phyloP scores from a whole-genome alignment of 768 basidiomycete genomes.

The Tylopilus sp. region DNA sequence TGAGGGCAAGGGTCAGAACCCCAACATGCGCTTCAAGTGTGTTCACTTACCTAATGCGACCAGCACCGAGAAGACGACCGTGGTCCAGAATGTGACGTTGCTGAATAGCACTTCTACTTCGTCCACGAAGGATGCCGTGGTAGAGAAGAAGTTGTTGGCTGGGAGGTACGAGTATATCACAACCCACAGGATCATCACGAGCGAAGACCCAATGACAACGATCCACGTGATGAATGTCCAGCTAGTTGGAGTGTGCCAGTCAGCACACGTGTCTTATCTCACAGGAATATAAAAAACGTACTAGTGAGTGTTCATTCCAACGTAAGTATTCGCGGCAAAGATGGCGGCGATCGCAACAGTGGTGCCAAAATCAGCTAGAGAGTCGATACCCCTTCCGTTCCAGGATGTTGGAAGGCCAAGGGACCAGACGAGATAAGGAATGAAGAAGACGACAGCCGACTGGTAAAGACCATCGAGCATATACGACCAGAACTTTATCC shows the following conservation, averaged over 20 bases:
- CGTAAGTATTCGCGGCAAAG: slow-evolving; percentile 82
- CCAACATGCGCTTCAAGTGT: background rate
- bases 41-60: slow-evolving; percentile 67
- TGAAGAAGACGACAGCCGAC: slow-evolving; percentile 80
- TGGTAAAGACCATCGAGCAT: slow-evolving; percentile 96
- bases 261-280: background rate
- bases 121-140: slow-evolving; percentile 65
- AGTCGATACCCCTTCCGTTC: slow-evolving; percentile 78
- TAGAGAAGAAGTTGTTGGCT: slow-evolving; percentile 70
- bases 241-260: slow-evolving; percentile 36
- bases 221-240: slow-evolving; percentile 88
- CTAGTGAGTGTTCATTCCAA: slow-evolving; percentile 88
- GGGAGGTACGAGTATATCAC: slow-evolving; percentile 81
- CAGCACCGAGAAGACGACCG: slow-evolving; percentile 63
- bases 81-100: slow-evolving; percentile 80
- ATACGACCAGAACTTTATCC: slow-evolving; percentile 89
- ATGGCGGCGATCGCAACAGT: slow-evolving; percentile 87
- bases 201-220: slow-evolving; percentile 70
- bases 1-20: slow-evolving; percentile 28
- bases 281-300: slow-evolving; percentile 43
- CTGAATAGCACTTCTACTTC: slow-evolving; percentile 74
- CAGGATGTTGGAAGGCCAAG: slow-evolving; percentile 63
- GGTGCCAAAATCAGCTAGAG: slow-evolving; percentile 86
- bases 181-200: slow-evolving; percentile 87
- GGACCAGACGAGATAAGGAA: slow-evolving; percentile 76